Evolutionary conservation across 2,329 filamentous ascomycete genomes (phyloP), one percentile per base, ranked within the genome.

Genomic region (Ophiostoma australiae): DNA sequence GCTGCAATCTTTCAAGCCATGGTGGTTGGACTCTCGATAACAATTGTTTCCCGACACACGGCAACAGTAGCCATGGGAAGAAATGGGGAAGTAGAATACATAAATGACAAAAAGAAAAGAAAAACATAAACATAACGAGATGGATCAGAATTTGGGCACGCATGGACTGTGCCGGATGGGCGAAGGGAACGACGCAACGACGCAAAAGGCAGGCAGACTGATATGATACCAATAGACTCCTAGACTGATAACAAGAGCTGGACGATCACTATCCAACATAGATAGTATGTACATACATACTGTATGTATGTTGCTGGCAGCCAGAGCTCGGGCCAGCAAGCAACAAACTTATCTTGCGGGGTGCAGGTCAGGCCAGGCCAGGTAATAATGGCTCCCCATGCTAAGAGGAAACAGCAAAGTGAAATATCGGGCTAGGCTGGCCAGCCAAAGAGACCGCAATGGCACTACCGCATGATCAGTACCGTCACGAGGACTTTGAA

Each of bases 381-480:
- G 52, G 52, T 27, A 58, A 23, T 58, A 27, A 27, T 27, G 11
- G 3, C 52, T 58, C 23, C 52, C 52, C 11, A 8, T 58, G 8
- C 52, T 48, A 17, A 48, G 20, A 48, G 4, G 37, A 6, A 20
- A 48, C 44, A 20, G 20, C 8, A 13, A 39, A 41, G 17, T 27
- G 23, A 15, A 15, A 58, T 58, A 27, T 4, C 52, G 13, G 17
- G 52, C 52, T 58, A 58, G 52, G 10, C 27, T 31, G 27, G 27
- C n/a, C 20, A 23, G 37, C 20, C n/a, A 27, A 58, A 15, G 11
- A 27, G 52, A 23, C 23, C 27, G 44, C 52, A 58, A 58, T 58
- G n/a, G 52, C 52, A 58, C 52, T n/a, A 58, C 23, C 52, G 52
- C 52, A 58, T 58, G 52, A 27, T 58, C 52, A 27, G 52, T 27